phyloP scores from a whole-genome alignment of 2,329 filamentous ascomycete genomes.

The Penicillium sp. region DNA sequence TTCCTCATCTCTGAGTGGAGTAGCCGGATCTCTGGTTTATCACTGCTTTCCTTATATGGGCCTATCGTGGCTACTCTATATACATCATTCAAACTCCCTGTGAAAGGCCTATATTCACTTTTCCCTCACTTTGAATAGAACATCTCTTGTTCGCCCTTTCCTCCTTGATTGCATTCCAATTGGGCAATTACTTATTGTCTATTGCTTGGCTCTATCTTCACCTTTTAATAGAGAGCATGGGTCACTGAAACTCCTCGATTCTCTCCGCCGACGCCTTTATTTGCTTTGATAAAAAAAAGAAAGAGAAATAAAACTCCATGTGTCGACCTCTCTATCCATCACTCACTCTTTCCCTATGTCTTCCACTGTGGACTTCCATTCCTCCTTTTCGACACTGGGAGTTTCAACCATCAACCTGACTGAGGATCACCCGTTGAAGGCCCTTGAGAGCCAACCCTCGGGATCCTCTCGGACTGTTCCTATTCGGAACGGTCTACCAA shows the following conservation, averaged over 20 bases:
- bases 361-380: constrained; percentile 28
- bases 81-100: constrained; percentile 24
- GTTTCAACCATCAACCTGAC: constrained; percentile 26
- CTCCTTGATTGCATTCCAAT: constrained; percentile 14
- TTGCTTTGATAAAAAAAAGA: constrained; percentile 4
- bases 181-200: constrained; percentile 1
- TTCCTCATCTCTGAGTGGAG: constrained; percentile 5
- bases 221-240: constrained; percentile 11
- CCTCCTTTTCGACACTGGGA: constrained; percentile 25
- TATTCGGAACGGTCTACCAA: constrained; percentile 41
- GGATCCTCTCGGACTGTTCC: constrained; percentile 34
- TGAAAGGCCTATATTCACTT: constrained; percentile 13
- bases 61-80: constrained; percentile 23
- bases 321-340: constrained; percentile 8
- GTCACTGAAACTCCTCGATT: constrained; percentile 14
- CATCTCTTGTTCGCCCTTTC: not conserved
- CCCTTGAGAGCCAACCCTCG: constrained; percentile 15
- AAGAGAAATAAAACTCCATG: constrained; percentile 8
- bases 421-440: constrained; percentile 14
- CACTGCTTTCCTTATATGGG: constrained; percentile 20
- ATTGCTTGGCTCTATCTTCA: not conserved
- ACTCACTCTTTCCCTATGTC: constrained; percentile 31
- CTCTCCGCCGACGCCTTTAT: constrained; percentile 5
- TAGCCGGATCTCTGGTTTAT: constrained; percentile 9
- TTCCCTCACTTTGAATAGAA: constrained; percentile 6